Base-by-base conservation (phyloP, 1,284 basidiomycete genomes). In the Trametes hirsuta region DNA sequence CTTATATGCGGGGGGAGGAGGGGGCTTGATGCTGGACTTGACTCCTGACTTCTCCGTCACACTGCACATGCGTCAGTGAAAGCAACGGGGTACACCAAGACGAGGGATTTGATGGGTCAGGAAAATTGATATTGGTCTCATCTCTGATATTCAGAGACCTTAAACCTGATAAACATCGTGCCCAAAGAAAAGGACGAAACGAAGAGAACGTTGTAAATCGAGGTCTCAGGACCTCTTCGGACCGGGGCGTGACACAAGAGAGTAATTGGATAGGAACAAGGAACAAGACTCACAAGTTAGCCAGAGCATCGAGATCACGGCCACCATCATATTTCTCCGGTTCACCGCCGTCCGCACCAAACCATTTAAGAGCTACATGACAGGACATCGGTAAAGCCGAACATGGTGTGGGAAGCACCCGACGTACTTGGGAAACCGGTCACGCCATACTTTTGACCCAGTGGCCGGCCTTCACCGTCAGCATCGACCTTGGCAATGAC, bases 401-500 rank as follows among this genome's bases (percentile, higher is more conserved):
- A 12, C 41, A 30, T 25, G 24, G 39, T 47, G 30, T 18, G n/a
- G 35, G 25, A 3, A 21, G 21, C 2, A 30, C 30, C 5, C 30
- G 8, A 79, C 82, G 75, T 75, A 95, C 94, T 97, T 6, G 95
- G 95, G 80, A 85, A 97, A 47, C 95, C 94, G 15, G 81, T 85
- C 24, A 97, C 88, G 18, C 83, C 93, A 70, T 86, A 94, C 74
- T 88, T 85, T 69, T 84, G 74, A 56, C 88, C 91, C 37, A 93
- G 70, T 1, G 84, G 79, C 70, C 87, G 88, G 64, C 94, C 94
- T 44, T 74, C 90, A 59, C 92, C 92, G 70, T 98, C 95, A 1
- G 94, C 95, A 68, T 98, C 95, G 6, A 97, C 90, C 74, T 97
- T 97, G 63, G 95, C 95, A 65, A 98, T 87, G 55, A 94, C 68